A percentile compares a stretch with the other conserved stretches of the same genome.
These are phyloP conservation scores for Prosopis cineraria DNA, from an alignment of 306 rosid species.

Conservation along the genomic window DNA sequence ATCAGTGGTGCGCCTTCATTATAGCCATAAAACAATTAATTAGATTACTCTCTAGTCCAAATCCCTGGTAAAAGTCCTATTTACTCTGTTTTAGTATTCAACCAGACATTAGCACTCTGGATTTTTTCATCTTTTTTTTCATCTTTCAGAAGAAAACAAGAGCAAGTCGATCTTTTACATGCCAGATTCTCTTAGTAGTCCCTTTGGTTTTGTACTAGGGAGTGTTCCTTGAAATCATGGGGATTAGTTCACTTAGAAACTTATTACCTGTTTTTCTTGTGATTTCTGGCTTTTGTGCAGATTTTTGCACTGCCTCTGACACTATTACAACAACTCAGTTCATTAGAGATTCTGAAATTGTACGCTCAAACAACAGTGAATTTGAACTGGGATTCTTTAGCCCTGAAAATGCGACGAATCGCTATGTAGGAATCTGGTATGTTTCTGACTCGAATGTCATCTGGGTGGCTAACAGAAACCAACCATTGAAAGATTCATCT, in stretches of 20 bases:
- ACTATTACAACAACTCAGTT: not conserved
- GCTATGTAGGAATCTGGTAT: constrained; percentile 1
- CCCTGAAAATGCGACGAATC: not conserved
- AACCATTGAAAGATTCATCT: not conserved
- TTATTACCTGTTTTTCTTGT: not conserved
- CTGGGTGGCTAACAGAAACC: not conserved
- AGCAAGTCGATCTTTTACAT: too few relatives aligned
- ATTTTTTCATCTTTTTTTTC: too few relatives aligned
- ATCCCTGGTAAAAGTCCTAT: too few relatives aligned
- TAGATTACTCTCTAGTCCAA: too few relatives aligned
- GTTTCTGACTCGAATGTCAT: not conserved
- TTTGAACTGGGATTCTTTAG: not conserved
- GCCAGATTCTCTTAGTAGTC: not conserved
- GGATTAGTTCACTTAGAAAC: not conserved
- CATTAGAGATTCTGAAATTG: not conserved
- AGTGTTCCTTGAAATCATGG: not conserved
- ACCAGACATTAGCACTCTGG: too few relatives aligned
- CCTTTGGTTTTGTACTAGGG: not conserved
- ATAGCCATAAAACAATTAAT: too few relatives aligned
- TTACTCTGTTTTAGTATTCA: too few relatives aligned
- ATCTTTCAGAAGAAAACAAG: too few relatives aligned
- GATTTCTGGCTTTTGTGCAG: not conserved
- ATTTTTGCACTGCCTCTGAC: not conserved
- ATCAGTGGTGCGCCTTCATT: too few relatives aligned
- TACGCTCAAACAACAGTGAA: not conserved